Percentiles rank a stretch among this genome's conserved stretches.
These are phyloP conservation scores for Grammothele lineata DNA, from an alignment of 768 basidiomycete genomes.

Conservation along the genomic window DNA sequence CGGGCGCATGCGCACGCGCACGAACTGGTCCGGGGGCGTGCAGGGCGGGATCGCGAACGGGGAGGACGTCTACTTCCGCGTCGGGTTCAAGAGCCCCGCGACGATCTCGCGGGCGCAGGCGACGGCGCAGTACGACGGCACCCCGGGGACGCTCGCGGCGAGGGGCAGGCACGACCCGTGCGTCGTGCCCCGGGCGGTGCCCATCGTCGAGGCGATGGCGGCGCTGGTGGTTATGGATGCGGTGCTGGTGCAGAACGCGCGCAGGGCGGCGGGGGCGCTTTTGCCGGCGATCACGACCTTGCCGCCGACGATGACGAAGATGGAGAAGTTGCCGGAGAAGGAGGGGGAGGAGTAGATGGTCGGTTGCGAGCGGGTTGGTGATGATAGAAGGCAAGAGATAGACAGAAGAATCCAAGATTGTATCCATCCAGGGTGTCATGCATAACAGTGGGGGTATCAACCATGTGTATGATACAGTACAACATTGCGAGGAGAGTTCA, in stretches of 20 bases:
- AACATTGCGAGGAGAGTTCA: not conserved
- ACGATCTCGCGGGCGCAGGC: slow-evolving; percentile 91
- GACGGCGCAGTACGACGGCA: slow-evolving; percentile 93
- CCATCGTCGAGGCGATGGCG: slow-evolving; percentile 98
- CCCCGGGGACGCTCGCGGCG: slow-evolving; percentile 81
- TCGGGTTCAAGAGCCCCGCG: slow-evolving; percentile 98
- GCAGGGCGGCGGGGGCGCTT: slow-evolving; percentile 65
- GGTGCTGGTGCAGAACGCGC: slow-evolving; percentile 84
- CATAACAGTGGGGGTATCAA: not conserved
- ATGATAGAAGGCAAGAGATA: too few relatives aligned
- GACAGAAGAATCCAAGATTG: too few relatives aligned
- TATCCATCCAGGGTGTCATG: too few relatives aligned
- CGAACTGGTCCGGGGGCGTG: slow-evolving; percentile 96
- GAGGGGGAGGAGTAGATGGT: not conserved
- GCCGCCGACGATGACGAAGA: slow-evolving; percentile 87
- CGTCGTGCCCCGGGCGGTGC: slow-evolving; percentile 94
- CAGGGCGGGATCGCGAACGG: slow-evolving; percentile 98
- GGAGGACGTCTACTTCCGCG: slow-evolving; percentile 94
- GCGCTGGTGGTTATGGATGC: slow-evolving; percentile 93
- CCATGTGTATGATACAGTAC: not conserved
- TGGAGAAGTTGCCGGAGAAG: slow-evolving; percentile 20
- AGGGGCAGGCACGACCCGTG: slow-evolving; percentile 96
- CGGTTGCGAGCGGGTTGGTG: not conserved
- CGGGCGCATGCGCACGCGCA: slow-evolving; percentile 75
- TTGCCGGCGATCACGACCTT: slow-evolving; percentile 87